phyloP scores from a whole-genome alignment of 305 asterid species.

The Andrographis paniculata region DNA sequence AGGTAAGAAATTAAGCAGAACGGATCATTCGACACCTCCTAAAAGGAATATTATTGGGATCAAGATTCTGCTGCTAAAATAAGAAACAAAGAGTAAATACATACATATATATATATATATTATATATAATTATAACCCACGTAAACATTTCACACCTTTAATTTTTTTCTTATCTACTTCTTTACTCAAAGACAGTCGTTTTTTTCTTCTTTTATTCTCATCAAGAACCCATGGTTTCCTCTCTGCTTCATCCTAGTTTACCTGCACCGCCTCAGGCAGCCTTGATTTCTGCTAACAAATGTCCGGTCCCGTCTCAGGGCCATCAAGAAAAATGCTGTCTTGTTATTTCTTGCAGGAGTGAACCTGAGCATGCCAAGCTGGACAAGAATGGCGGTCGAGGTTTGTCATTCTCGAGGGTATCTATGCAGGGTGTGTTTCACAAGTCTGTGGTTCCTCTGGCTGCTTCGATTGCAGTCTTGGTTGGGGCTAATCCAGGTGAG shows the following conservation, averaged over 20 bases:
- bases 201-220: neutral
- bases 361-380: slow-evolving; percentile 11
- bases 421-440: slow-evolving; percentile 17
- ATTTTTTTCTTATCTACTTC: slow-evolving; percentile 26
- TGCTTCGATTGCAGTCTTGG: slow-evolving; percentile 37
- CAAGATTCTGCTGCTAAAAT: no score
- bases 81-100: no score
- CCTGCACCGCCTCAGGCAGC: slow-evolving; percentile 17
- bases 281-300: slow-evolving; percentile 16
- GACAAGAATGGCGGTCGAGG: slow-evolving; percentile 10
- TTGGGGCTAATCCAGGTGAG: slow-evolving; percentile 43
- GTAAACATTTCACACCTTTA: no score
- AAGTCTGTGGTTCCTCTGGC: slow-evolving; percentile 36
- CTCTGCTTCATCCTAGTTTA: slow-evolving; percentile 28
- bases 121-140: no score
- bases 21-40: no score
- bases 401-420: slow-evolving; percentile 8
- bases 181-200: neutral
- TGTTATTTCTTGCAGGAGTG: slow-evolving; percentile 23
- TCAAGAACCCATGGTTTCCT: slow-evolving; percentile 27
- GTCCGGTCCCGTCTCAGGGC: slow-evolving; percentile 14
- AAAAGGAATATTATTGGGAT: no score
- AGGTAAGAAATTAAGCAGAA: no score
- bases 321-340: slow-evolving; percentile 2
- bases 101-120: no score